phyloP scores from a whole-genome alignment of 768 basidiomycete species.

The Termitomyces sp. region DNA sequence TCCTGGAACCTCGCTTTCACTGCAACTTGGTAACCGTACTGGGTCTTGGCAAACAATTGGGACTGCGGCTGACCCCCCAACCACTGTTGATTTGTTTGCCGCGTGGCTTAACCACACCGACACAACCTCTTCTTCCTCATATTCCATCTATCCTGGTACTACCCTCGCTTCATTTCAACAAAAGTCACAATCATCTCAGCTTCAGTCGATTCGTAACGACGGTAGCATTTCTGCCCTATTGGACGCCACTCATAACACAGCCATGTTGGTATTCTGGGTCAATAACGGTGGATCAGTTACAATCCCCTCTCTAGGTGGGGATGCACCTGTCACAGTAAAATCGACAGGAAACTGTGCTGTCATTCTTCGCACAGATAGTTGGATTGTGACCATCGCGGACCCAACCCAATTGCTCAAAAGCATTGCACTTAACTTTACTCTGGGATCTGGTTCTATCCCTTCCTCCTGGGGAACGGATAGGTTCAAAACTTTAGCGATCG shows the following conservation, averaged over 20 bases:
- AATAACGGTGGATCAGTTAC: constrained; percentile 35
- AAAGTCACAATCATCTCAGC: constrained; percentile 25
- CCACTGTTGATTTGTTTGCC: constrained; percentile 57
- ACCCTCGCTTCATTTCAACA: constrained; percentile 30
- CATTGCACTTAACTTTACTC: constrained; percentile 25
- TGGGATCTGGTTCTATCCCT: constrained; percentile 11
- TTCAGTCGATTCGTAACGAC: constrained; percentile 43
- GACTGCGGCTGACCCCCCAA: constrained; percentile 51
- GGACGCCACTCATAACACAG: constrained; percentile 34
- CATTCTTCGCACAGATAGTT: constrained; percentile 34
- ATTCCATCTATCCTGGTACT: constrained; percentile 53
- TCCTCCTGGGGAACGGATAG: constrained; percentile 14
- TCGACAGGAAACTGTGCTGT: constrained; percentile 39
- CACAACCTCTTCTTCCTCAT: constrained; percentile 34
- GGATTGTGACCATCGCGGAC: constrained; percentile 56
- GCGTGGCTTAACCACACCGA: constrained; percentile 50
- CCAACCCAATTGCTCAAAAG: constrained; percentile 49
- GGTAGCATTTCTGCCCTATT: constrained; percentile 42
- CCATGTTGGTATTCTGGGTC: constrained; percentile 55
- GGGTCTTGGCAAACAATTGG: constrained; percentile 64
- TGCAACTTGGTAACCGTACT: constrained; percentile 41
- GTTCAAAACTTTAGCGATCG: constrained; percentile 20
- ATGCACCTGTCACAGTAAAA: constrained; percentile 26
- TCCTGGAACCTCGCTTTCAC: constrained; percentile 26
- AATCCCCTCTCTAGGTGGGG: constrained; percentile 21